These are phyloP conservation scores for Argentina anserina DNA, from an alignment of 306 rosid genomes.

Conservation along the genomic window DNA sequence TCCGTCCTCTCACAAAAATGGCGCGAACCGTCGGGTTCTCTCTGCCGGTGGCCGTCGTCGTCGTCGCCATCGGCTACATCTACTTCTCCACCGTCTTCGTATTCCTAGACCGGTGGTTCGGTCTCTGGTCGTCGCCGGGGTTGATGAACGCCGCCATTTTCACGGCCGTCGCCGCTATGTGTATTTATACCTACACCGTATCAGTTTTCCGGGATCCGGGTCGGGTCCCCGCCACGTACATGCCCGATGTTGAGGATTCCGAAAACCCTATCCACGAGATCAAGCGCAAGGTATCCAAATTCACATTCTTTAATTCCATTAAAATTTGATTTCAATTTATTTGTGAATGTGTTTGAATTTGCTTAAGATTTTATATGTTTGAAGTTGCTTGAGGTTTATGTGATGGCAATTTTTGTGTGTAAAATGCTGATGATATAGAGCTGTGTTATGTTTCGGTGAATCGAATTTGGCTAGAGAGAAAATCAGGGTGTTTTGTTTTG, in stretches of 20 bases:
- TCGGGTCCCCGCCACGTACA: constrained; percentile 65
- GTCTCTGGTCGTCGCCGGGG: constrained; percentile 89
- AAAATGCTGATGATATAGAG: neutral
- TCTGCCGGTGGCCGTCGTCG: constrained; percentile 63
- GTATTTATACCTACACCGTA: constrained; percentile 44
- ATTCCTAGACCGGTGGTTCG: constrained; percentile 82
- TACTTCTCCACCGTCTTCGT: constrained; percentile 76
- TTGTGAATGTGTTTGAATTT: neutral
- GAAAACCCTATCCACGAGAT: constrained; percentile 75
- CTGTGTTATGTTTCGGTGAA: neutral
- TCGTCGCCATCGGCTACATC: constrained; percentile 49
- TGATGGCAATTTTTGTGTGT: neutral
- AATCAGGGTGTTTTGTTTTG: neutral
- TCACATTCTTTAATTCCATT: neutral
- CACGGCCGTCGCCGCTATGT: constrained; percentile 62
- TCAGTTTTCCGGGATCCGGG: constrained; percentile 80
- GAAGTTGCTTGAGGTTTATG: neutral
- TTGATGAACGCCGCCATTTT: constrained; percentile 68
- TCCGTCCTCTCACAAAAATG: constrained; percentile 16
- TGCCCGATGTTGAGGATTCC: constrained; percentile 74
- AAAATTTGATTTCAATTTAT: neutral
- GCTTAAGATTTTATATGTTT: neutral
- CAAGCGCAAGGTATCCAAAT: constrained; percentile 82
- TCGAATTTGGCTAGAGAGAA: neutral
- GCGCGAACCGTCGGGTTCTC: constrained; percentile 49